Base-by-base conservation (phyloP, 2,329 filamentous ascomycete genomes). In the Aspergillus floridensis region DNA sequence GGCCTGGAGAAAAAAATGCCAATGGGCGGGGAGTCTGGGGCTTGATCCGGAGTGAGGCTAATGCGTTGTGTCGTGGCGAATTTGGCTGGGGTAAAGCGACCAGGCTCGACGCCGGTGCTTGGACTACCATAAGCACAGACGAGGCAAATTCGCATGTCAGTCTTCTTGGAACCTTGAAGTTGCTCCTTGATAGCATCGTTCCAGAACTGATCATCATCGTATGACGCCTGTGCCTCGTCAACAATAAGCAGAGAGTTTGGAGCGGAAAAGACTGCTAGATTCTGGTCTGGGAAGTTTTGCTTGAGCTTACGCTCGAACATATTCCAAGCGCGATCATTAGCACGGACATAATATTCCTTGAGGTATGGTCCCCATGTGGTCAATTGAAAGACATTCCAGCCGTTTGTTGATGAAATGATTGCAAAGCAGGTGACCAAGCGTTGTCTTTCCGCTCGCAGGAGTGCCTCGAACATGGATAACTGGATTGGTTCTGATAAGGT, bases 81-180 rank as follows among this genome's bases (percentile, higher is more conserved):
- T 7, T 3, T 1, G 24, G 44, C 50, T 24, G 56, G 49, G 5
- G 41, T 53, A 58, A 26, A 58, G n/a, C 10, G 1, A 22, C 12
- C 31, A 38, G 19, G 26, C 32, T 49, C n/a, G 3, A 58, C 56
- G 35, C 49, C 49, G 22, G 22, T 59, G 12, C 21, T 41, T 5
- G 62, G 62, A 58, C 62, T 64, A n/a, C 62, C 62, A 26, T 64
- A 64, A n/a, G 46, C 59, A 52, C 55, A 63, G 35, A 64, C 62
- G 61, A 64, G 62, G 59, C 62, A 64, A 21, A 63, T 47, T 31
- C 50, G 52, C 5, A 63, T 59, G 22, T 64, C 56, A n/a, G n/a
- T n/a, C 26, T 22, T 16, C 21, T 35, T 8, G 2, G 2, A 26
- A 59, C 21, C 50, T 19, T 8, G 31, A 32, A 54, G 46, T 52